Evolutionary conservation across 192 early-diverging fungal genomes (phyloP).

Genomic region (Coemansia sp.): DNA sequence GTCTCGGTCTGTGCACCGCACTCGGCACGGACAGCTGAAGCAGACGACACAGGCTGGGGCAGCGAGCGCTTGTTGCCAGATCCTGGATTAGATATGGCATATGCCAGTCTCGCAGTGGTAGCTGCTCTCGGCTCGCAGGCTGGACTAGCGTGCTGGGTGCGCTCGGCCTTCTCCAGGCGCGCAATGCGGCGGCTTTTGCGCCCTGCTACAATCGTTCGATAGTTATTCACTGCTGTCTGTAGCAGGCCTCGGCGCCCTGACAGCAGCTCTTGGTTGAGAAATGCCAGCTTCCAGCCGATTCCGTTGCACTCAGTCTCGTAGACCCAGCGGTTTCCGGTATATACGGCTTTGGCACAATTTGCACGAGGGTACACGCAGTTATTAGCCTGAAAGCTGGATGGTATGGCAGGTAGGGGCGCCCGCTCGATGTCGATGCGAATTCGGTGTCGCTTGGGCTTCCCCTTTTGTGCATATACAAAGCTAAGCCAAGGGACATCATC

Average conservation of each 20-base stretch:
- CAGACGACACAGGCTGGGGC: neutral
- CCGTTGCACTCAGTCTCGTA: constrained; percentile 85
- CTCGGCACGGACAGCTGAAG: neutral
- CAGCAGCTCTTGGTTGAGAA: constrained; percentile 67
- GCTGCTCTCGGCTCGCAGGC: neutral
- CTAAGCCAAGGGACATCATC: constrained; percentile 39
- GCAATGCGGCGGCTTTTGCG: constrained; percentile 71
- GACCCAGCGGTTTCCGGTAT: constrained; percentile 79
- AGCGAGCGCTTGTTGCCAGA: constrained; percentile 13
- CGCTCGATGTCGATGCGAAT: constrained; percentile 75
- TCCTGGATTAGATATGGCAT: neutral
- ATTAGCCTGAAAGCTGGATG: constrained; percentile 59
- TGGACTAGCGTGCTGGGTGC: neutral
- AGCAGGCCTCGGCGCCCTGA: constrained; percentile 71
- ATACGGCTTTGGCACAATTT: constrained; percentile 57
- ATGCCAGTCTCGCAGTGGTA: neutral
- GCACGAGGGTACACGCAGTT: constrained; percentile 89
- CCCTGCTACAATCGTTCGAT: constrained; percentile 67
- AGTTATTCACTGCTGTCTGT: constrained; percentile 82
- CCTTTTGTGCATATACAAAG: constrained; percentile 58
- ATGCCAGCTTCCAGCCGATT: constrained; percentile 83
- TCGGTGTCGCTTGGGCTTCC: constrained; percentile 57
- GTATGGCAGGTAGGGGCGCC: constrained; percentile 47
- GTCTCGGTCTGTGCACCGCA: neutral
- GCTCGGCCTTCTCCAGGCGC: constrained; percentile 66